phyloP scores from a whole-genome alignment of 345 rosid genomes.

The Gossypium anomalum region DNA sequence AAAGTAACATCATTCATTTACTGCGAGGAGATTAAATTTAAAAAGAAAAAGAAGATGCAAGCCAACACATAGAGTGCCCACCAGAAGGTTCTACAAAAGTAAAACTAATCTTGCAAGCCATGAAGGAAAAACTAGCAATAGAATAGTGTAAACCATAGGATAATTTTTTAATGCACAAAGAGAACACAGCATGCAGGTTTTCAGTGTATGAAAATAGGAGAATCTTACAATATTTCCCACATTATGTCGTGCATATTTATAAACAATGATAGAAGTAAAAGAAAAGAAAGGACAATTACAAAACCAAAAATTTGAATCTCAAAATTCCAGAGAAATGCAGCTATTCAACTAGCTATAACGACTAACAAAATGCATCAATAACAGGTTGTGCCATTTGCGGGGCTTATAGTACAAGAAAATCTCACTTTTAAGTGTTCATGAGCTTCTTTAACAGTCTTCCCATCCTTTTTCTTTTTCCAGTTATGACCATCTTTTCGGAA shows the following conservation, averaged over 20 bases:
- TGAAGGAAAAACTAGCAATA: background rate
- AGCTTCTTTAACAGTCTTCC: slow-evolving; percentile 98
- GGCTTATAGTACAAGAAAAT: slow-evolving; percentile 4
- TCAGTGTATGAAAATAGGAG: background rate
- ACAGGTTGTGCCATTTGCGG: background rate
- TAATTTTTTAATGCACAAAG: background rate
- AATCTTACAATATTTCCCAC: background rate
- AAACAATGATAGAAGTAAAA: background rate
- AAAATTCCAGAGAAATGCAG: background rate
- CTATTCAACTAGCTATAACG: background rate
- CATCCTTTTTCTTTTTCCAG: slow-evolving; percentile 99
- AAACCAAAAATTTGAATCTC: background rate
- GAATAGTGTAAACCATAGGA: background rate
- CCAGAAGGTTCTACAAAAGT: background rate
- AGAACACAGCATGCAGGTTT: background rate
- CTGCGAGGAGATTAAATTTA: background rate
- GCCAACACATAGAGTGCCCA: background rate
- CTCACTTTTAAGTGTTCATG: slow-evolving; percentile 96
- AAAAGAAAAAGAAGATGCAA: slow-evolving; percentile 3
- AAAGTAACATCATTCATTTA: background rate
- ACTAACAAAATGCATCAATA: slow-evolving; percentile 2
- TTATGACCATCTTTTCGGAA: slow-evolving; percentile 97
- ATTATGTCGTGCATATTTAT: background rate
- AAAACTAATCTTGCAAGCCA: background rate
- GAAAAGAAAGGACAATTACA: background rate